Base-by-base conservation (phyloP, 2,329 filamentous ascomycete species). In the Cordyceps pruinosa region DNA sequence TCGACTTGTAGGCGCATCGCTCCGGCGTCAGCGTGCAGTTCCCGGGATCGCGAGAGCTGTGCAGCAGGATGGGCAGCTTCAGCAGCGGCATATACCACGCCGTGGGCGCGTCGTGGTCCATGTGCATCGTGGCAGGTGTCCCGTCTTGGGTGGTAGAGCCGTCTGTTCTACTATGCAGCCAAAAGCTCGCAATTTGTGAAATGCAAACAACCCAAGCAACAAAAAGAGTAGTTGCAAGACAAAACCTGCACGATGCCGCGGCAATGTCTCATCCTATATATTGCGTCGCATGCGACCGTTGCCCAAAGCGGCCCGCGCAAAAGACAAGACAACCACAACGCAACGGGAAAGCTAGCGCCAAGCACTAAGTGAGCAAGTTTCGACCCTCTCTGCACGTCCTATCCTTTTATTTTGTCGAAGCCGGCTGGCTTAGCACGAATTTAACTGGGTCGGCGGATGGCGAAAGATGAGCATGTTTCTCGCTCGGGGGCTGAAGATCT, bases 1-100 rank as follows among this genome's bases (percentile, higher is more conserved):
- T 66, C 23, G 58, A 66, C 50, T 77, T 74, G 60, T 71, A 80
- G 13, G 68, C 70, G 61, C 78, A 81, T 61, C 79, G 70, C 54
- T 72, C 73, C 0, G 70, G 64, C 0, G 69, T 76, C 58, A 75
- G 63, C 1, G 57, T 66, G 58, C 71, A 73, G 5, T 23, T 49
- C 15, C 58, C 58, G 3, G 61, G 37, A 46, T 59, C 51, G 42
- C 61, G 60, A 12, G 58, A 58, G 44, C 60, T 60, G 47, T 61
- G 60, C 17, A 62, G 42, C 28, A 44, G 42, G 12, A 60, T 41
- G 3, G 60, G 60, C 41, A 39, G 35, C 8, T 56, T 42, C 13
- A 62, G 46, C 9, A 61, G 55, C 19, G 59, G 60, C 15, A 46
- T n/a, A 50, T 44, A 61, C 46, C 56, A 59, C 50, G 54, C 47